Conservation (phyloP, 495 filamentous ascomycete species). For the Penicillium pulvis region DNA sequence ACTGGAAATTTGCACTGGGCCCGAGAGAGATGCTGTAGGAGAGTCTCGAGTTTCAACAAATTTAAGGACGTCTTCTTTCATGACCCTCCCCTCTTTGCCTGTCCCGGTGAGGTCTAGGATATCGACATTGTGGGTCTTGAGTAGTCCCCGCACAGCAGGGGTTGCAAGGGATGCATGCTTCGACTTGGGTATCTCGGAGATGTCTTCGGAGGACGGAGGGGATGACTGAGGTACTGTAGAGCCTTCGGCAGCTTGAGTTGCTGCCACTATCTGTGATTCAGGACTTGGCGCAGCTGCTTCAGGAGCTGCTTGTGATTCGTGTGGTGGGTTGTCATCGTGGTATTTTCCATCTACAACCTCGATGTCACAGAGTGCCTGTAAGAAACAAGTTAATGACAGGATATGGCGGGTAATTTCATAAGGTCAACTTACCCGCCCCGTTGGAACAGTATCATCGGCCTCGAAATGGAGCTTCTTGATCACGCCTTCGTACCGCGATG, state of each 20-base stretch:
- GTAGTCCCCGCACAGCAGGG: slow-evolving; percentile 87
- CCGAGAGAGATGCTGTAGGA: slow-evolving; percentile 2
- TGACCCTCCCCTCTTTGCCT: slow-evolving; percentile 87
- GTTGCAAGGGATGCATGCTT: slow-evolving; percentile 78
- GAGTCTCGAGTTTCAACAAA: slow-evolving; percentile 51
- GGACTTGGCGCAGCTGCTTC: slow-evolving; percentile 26
- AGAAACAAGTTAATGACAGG: slow-evolving; percentile 7
- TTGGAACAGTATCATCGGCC: slow-evolving; percentile 91
- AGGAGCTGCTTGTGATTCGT: slow-evolving; percentile 32
- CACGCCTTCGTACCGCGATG: slow-evolving; percentile 89
- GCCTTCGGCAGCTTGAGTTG: slow-evolving; percentile 24
- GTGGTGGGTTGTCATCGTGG: slow-evolving; percentile 53
- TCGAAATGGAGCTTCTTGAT: slow-evolving; percentile 97
- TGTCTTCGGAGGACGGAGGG: neutral
- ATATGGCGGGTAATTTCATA: neutral
- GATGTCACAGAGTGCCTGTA: slow-evolving; percentile 54
- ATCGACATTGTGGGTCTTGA: slow-evolving; percentile 72
- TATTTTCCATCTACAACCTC: slow-evolving; percentile 61
- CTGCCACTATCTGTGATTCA: slow-evolving; percentile 17
- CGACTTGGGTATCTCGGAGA: slow-evolving; percentile 25
- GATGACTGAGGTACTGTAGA: slow-evolving; percentile 13
- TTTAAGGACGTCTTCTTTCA: slow-evolving; percentile 91
- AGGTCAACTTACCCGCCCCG: slow-evolving; percentile 62
- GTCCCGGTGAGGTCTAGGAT: slow-evolving; percentile 80
- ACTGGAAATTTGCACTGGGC: slow-evolving; percentile 13